These are phyloP conservation scores for Schoenoplectus tabernaemontani DNA, from an alignment of 202 grass and related monocot genomes.

Conservation along the genomic window DNA sequence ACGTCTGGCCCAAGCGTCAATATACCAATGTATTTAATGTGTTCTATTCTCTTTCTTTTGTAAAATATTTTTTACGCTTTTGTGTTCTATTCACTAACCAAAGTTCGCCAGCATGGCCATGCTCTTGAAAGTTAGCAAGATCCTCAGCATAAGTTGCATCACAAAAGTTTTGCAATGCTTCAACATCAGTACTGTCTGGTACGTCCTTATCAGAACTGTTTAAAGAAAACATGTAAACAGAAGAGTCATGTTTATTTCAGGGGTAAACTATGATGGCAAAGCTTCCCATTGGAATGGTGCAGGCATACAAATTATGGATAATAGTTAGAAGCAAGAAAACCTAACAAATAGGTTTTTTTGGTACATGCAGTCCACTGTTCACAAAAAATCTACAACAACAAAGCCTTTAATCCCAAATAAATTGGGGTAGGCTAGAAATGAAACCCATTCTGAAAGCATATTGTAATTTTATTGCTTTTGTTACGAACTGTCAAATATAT, in stretches of 20 bases:
- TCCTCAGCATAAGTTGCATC: constrained; percentile 56
- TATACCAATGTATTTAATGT: neutral
- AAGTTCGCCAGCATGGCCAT: constrained; percentile 47
- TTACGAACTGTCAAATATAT: neutral
- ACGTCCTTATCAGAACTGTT: constrained; percentile 89
- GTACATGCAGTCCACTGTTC: neutral
- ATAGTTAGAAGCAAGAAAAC: constrained; percentile 10
- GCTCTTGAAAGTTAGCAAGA: constrained; percentile 60
- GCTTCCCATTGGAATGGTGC: constrained; percentile 8
- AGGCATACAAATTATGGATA: constrained; percentile 1
- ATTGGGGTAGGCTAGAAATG: no score
- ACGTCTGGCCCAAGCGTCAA: neutral
- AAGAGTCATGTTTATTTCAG: neutral
- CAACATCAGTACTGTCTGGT: constrained; percentile 45
- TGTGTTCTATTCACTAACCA: constrained; percentile 34
- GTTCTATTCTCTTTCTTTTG: neutral
- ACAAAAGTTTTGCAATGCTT: constrained; percentile 65
- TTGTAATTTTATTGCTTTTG: neutral
- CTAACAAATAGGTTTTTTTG: neutral
- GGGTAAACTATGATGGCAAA: neutral
- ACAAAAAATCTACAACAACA: neutral
- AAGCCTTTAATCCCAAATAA: neutral
- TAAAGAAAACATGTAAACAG: constrained; percentile 13
- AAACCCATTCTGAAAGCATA: no score
- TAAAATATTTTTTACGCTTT: neutral